Evolutionary conservation across 768 basidiomycete species (phyloP).

Genomic region (Cyclocybe cylindracea): DNA sequence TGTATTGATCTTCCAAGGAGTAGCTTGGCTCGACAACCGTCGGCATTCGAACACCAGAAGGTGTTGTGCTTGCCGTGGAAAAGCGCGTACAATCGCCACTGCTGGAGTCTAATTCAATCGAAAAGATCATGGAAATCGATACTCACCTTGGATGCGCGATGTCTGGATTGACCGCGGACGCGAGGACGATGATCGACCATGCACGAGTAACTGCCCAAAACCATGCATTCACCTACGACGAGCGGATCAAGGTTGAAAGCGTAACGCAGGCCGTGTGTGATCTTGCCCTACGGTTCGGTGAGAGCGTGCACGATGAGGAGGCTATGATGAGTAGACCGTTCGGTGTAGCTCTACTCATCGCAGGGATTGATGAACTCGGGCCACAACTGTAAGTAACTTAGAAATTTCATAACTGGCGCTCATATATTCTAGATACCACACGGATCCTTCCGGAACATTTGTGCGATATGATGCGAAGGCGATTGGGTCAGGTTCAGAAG

Average conservation of each 20-base stretch:
- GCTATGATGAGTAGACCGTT: conserved; percentile 99
- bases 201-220: conserved; percentile 96
- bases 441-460: conserved; percentile 97
- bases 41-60: conserved; percentile 87
- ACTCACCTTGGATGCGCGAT: conserved; percentile 95
- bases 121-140: conserved; percentile 99
- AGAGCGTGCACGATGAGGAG: conserved; percentile 98
- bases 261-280: conserved; percentile 98
- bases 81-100: conserved; percentile 98
- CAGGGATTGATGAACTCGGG: conserved; percentile 94
- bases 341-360: conserved; percentile 95
- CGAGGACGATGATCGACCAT: conserved; percentile 99
- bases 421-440: conserved; percentile 73
- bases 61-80: conserved; percentile 94
- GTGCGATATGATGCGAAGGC: conserved; percentile 98
- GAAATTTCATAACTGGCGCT: conserved; percentile 1
- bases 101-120: conserved; percentile 92
- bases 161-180: conserved; percentile 96
- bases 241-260: conserved; percentile 95
- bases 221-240: conserved; percentile 96
- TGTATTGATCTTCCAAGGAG: background rate
- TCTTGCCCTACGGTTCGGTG: conserved; percentile 94
- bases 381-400: conserved; percentile 82
- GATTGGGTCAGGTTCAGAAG: conserved; percentile 97
- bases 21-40: conserved; percentile 98